Conservation (phyloP, 208 protist species). For the Crithidia thermophila region DNA sequence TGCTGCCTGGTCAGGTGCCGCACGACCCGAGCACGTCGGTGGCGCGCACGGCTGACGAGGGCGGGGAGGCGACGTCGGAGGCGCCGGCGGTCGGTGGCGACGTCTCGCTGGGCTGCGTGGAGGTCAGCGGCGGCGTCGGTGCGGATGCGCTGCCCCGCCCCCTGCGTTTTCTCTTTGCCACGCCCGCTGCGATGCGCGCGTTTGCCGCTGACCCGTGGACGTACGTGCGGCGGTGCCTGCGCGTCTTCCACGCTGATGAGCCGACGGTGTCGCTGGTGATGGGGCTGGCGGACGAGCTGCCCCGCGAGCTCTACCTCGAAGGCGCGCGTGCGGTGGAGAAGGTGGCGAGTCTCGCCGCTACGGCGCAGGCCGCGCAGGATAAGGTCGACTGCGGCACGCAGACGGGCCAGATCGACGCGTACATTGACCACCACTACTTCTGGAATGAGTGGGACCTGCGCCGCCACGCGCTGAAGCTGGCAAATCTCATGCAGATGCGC, state of each 20-base stretch:
- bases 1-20: conserved; percentile 44
- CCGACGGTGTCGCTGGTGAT: conserved; percentile 61
- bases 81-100: not conserved
- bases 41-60: not conserved
- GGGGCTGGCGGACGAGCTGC: conserved; percentile 51
- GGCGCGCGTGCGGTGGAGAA: conserved; percentile 52
- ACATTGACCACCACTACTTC: conserved; percentile 89
- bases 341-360: conserved; percentile 7
- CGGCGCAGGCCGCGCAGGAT: not conserved
- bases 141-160: conserved; percentile 33
- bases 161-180: conserved; percentile 49
- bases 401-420: conserved; percentile 88
- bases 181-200: conserved; percentile 40
- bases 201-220: conserved; percentile 53
- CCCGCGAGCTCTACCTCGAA: conserved; percentile 81
- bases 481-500: conserved; percentile 88
- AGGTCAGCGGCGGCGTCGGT: conserved; percentile 44
- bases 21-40: not conserved
- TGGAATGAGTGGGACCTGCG: conserved; percentile 95
- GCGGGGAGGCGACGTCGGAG: too few relatives aligned
- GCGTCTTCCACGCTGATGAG: conserved; percentile 39
- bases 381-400: conserved; percentile 62
- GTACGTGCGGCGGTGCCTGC: conserved; percentile 47
- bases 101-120: conserved; percentile 47
- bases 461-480: conserved; percentile 89